Conservation (phyloP, 495 filamentous ascomycete species). For the Podospora bellae-mahoneyi region DNA sequence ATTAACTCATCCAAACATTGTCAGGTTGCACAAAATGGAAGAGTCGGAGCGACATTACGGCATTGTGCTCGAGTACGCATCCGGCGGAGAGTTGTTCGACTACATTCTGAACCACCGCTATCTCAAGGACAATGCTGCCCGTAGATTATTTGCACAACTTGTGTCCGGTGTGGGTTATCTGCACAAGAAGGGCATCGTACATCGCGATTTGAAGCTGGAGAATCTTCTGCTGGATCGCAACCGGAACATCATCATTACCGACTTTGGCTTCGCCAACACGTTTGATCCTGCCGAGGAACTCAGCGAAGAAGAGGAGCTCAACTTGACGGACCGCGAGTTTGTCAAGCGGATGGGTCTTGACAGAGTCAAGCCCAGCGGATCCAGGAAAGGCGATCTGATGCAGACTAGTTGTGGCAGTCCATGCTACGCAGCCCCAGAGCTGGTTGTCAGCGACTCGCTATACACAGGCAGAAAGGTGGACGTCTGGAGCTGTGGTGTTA, state of each 20-base stretch:
- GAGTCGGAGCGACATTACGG: constrained; percentile 95
- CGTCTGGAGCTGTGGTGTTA: constrained; percentile 99
- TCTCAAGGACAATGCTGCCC: constrained; percentile 86
- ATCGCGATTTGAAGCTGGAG: constrained; percentile 95
- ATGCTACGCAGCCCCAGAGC: constrained; percentile 94
- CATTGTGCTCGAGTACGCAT: constrained; percentile 97
- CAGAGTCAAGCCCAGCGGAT: constrained; percentile 53
- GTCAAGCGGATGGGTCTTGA: constrained; percentile 76
- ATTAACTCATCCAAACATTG: constrained; percentile 91
- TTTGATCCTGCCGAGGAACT: constrained; percentile 89
- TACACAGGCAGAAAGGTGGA: constrained; percentile 98
- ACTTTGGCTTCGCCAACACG: constrained; percentile 98
- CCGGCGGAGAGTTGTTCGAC: constrained; percentile 95
- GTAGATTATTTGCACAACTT: constrained; percentile 90
- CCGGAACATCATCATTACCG: constrained; percentile 98
- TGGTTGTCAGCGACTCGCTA: constrained; percentile 94
- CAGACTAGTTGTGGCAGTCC: constrained; percentile 80
- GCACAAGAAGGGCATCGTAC: constrained; percentile 98
- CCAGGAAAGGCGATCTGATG: constrained; percentile 70
- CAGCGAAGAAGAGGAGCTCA: constrained; percentile 84
- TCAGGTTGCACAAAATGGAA: constrained; percentile 95
- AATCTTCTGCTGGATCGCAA: constrained; percentile 95
- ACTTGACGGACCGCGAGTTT: constrained; percentile 77
- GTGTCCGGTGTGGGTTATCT: constrained; percentile 96
- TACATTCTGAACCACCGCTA: constrained; percentile 96